These are phyloP conservation scores for Trichophyton simii DNA, from an alignment of 2,329 filamentous ascomycete genomes.

Conservation along the genomic window DNA sequence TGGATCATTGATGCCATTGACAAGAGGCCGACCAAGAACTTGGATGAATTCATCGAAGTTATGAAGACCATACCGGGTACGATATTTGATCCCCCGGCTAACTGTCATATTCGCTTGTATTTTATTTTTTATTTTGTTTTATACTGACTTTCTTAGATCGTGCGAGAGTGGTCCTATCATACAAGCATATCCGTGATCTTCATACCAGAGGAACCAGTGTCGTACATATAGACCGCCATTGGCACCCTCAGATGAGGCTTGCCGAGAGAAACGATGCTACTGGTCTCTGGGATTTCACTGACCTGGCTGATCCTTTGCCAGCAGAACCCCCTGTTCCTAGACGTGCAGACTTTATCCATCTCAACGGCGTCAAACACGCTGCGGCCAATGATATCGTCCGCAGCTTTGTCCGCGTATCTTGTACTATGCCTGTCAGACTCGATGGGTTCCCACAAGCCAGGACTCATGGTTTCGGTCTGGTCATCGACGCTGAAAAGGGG, in stretches of 20 bases:
- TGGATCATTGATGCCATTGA: slow-evolving; percentile 91
- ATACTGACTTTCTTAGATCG: slow-evolving; percentile 35
- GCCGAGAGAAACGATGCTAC: slow-evolving; percentile 80
- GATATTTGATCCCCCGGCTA: background rate
- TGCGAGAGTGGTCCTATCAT: slow-evolving; percentile 80
- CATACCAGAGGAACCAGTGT: slow-evolving; percentile 91
- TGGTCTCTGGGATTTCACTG: slow-evolving; percentile 87
- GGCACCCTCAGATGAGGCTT: slow-evolving; percentile 88
- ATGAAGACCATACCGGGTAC: slow-evolving; percentile 72
- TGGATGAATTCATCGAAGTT: slow-evolving; percentile 80
- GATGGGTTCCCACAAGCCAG: slow-evolving; percentile 94
- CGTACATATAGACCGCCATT: slow-evolving; percentile 85
- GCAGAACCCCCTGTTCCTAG: slow-evolving; percentile 58
- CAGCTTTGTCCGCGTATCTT: slow-evolving; percentile 87
- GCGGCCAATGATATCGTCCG: slow-evolving; percentile 87
- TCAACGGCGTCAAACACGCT: slow-evolving; percentile 76
- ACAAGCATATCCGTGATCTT: slow-evolving; percentile 87
- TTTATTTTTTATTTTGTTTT: background rate
- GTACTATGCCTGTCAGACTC: slow-evolving; percentile 86
- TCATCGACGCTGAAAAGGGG: slow-evolving; percentile 94
- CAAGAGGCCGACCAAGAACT: slow-evolving; percentile 76
- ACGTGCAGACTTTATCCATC: slow-evolving; percentile 80
- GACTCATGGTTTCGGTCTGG: slow-evolving; percentile 88
- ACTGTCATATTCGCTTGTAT: background rate
- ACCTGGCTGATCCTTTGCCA: slow-evolving; percentile 69